Percentiles rank a stretch among this genome's conserved stretches.
phyloP scores from a whole-genome alignment of 2,329 filamentous ascomycete genomes.

The Amauroascus verrucosus region DNA sequence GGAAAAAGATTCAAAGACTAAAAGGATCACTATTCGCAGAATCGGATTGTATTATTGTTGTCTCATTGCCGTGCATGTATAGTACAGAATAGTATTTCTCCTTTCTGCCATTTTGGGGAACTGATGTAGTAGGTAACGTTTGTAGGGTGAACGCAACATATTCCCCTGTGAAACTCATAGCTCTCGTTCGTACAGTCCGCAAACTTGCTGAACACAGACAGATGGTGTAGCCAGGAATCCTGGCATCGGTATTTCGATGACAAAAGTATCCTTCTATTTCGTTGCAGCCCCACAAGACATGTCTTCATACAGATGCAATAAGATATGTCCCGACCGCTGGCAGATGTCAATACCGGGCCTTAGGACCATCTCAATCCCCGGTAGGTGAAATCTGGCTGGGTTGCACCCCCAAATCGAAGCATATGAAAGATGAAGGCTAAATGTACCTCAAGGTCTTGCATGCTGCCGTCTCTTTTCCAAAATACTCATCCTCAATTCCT shows the following conservation, averaged over 20 bases:
- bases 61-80: neutral
- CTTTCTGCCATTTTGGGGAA: neutral
- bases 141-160: too few relatives aligned
- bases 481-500: constrained; percentile 58
- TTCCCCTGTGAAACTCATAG: neutral
- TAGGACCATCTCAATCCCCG: neutral
- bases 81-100: neutral
- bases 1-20: too few relatives aligned
- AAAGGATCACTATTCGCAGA: too few relatives aligned
- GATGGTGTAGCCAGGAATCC: neutral
- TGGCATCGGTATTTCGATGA: neutral
- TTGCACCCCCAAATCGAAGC: neutral
- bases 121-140: neutral
- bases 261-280: neutral
- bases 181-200: too few relatives aligned
- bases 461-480: constrained; percentile 47
- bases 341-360: neutral
- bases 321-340: neutral
- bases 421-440: neutral
- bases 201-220: neutral
- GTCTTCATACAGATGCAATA: neutral
- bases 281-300: neutral
- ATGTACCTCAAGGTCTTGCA: constrained; percentile 17
- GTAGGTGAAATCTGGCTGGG: neutral
- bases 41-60: too few relatives aligned